phyloP scores from a whole-genome alignment of 768 basidiomycete genomes.

The Polyporus arcularius region DNA sequence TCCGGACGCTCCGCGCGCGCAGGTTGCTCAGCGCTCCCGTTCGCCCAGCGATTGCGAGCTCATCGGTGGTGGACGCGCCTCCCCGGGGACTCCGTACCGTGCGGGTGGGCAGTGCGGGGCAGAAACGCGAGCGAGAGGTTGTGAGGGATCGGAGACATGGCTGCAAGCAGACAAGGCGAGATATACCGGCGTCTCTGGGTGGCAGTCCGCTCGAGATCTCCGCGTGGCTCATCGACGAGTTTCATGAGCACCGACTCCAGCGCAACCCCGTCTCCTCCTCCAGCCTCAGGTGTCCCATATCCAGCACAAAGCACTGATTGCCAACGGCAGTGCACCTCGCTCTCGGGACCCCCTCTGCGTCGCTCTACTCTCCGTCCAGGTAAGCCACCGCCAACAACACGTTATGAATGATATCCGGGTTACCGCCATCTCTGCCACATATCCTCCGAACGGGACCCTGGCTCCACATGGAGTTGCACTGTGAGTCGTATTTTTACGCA shows the following conservation, averaged over 20 bases:
- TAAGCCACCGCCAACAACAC: too few species aligned
- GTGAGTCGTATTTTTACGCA: background rate
- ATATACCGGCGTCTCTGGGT: background rate
- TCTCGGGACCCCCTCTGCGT: background rate
- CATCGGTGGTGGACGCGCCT: background rate
- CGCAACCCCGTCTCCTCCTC: background rate
- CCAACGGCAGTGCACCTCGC: background rate
- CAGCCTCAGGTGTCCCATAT: background rate
- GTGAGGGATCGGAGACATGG: background rate
- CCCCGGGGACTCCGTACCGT: too few species aligned
- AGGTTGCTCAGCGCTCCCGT: background rate
- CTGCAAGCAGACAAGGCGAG: background rate
- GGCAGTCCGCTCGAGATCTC: background rate
- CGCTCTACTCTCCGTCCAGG: background rate
- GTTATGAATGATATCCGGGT: background rate
- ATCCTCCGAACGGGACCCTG: slow-evolving; percentile 5
- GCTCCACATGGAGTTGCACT: background rate
- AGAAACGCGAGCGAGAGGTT: background rate
- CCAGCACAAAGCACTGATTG: background rate
- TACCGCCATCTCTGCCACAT: slow-evolving; percentile 2
- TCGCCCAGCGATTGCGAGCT: background rate
- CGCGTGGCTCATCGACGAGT: background rate
- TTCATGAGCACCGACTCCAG: background rate
- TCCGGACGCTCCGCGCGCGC: background rate
- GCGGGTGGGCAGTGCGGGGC: background rate